Conservation (phyloP, 768 basidiomycete species). For the Lactifluus rugatus region DNA sequence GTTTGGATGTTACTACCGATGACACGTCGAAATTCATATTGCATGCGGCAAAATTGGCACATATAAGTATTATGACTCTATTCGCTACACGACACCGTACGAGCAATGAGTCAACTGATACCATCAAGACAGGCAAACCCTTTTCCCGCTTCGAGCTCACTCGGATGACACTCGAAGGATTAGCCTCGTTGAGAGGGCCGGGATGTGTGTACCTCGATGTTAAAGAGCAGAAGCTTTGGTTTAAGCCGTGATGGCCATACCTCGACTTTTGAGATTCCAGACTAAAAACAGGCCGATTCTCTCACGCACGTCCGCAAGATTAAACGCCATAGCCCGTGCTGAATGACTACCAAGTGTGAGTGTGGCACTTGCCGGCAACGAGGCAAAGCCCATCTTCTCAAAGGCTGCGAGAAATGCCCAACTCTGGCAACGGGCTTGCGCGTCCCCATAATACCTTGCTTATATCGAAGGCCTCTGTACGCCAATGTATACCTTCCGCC, state of each 20-base stretch:
- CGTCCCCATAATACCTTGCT: background rate
- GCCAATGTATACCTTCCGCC: background rate
- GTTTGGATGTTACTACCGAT: background rate
- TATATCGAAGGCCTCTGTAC: background rate
- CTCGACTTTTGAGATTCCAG: constrained; percentile 37
- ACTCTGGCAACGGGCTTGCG: background rate
- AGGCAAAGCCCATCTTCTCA: background rate
- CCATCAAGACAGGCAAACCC: constrained; percentile 29
- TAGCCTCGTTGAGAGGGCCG: constrained; percentile 41
- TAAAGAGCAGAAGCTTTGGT: constrained; percentile 35
- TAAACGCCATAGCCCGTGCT: constrained; percentile 27
- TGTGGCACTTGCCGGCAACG: background rate
- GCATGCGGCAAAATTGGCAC: no score
- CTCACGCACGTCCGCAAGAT: constrained; percentile 39
- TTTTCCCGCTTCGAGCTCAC: constrained; percentile 34
- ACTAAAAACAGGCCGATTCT: constrained; percentile 39
- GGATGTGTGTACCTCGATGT: constrained; percentile 32
- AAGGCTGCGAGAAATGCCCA: background rate
- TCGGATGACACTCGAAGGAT: constrained; percentile 30
- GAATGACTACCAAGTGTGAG: constrained; percentile 28
- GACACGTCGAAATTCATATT: background rate
- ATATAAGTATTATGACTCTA: constrained; percentile 25
- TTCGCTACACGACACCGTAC: background rate
- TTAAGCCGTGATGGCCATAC: constrained; percentile 44
- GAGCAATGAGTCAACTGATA: background rate